phyloP scores from a whole-genome alignment of 306 rosid genomes.

The Ziziphus jujuba region DNA sequence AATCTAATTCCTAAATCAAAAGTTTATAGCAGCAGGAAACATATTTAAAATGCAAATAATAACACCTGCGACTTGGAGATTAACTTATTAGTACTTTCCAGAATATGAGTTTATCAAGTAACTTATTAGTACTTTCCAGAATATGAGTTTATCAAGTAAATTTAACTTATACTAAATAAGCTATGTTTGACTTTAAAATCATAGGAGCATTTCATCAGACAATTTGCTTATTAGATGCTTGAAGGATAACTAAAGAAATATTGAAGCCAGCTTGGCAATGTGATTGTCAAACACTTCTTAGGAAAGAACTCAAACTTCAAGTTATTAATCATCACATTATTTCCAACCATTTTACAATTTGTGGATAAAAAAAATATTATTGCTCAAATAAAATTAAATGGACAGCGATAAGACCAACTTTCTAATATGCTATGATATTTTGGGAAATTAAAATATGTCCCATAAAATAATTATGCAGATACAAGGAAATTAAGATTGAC shows the following conservation, averaged over 20 bases:
- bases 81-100: neutral
- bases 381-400: no score
- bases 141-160: neutral
- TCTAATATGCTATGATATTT: no score
- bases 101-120: neutral
- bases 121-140: neutral
- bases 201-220: neutral
- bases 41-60: constrained; percentile 19
- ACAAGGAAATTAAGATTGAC: no score
- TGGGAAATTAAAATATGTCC: no score
- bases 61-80: constrained; percentile 14
- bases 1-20: constrained; percentile 43
- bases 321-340: no score
- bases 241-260: neutral
- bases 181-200: neutral
- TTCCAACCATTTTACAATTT: no score
- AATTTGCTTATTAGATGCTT: neutral
- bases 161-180: neutral
- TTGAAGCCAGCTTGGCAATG: no score
- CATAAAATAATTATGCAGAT: no score
- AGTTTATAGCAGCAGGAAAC: constrained; percentile 17
- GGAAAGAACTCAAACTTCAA: no score
- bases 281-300: no score
- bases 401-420: no score
- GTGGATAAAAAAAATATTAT: no score